Percentiles rank a stretch among this genome's conserved stretches.
These are phyloP conservation scores for Tubosaeta sp. DNA, from an alignment of 768 basidiomycete genomes.

Conservation along the genomic window DNA sequence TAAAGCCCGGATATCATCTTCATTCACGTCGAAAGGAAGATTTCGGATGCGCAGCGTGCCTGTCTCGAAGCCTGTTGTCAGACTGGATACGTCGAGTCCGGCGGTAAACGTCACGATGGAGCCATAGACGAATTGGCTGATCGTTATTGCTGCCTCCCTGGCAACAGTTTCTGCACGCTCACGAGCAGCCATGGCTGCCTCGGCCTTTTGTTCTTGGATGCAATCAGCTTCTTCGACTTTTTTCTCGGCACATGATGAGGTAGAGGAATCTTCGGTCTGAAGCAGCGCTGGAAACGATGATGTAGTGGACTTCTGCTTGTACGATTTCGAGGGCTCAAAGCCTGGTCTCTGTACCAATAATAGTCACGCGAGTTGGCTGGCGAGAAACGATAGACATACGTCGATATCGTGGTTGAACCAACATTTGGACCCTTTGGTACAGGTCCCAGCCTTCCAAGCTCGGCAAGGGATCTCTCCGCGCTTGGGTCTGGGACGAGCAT, in stretches of 20 bases:
- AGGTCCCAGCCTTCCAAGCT: slow-evolving; percentile 37
- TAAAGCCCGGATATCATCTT: slow-evolving; percentile 39
- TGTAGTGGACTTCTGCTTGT: not conserved
- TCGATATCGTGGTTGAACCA: slow-evolving; percentile 31
- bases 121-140: slow-evolving; percentile 42
- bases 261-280: not conserved
- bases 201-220: slow-evolving; percentile 7
- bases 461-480: slow-evolving; percentile 19
- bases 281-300: not conserved
- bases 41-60: slow-evolving; percentile 44
- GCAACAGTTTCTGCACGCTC: slow-evolving; percentile 9
- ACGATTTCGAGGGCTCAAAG: not conserved
- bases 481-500: slow-evolving; percentile 20
- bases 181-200: slow-evolving; percentile 11
- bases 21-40: slow-evolving; percentile 39
- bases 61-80: slow-evolving; percentile 51
- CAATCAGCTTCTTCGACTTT: not conserved
- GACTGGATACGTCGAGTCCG: slow-evolving; percentile 42
- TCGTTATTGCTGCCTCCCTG: slow-evolving; percentile 38
- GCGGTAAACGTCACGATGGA: slow-evolving; percentile 48
- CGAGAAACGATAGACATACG: slow-evolving; percentile 19
- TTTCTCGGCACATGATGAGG: not conserved
- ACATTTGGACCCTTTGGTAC: slow-evolving; percentile 34
- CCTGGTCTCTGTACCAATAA: slow-evolving; percentile 9
- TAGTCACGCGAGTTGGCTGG: not conserved